phyloP scores from a whole-genome alignment of 768 basidiomycete genomes.

The Galerina marginata region DNA sequence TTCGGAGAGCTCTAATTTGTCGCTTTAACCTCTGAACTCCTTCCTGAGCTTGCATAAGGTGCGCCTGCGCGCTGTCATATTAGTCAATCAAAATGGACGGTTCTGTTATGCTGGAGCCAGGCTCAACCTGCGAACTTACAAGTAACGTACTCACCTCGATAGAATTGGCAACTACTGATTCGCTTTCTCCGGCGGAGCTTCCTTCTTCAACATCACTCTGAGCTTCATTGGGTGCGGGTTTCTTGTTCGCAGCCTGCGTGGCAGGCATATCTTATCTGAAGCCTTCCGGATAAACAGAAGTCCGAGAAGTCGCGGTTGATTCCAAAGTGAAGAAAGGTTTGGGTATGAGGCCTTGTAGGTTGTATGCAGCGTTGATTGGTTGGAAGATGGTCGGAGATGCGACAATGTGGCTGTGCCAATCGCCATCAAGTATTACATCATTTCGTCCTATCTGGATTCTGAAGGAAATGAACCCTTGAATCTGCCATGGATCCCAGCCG shows the following conservation, averaged over 20 bases:
- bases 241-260: background rate
- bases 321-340: too few relatives aligned
- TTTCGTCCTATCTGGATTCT: conserved; percentile 8
- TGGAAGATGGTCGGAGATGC: background rate
- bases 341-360: too few relatives aligned
- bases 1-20: conserved; percentile 20
- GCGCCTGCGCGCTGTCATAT: conserved; percentile 13
- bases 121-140: background rate
- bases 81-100: background rate
- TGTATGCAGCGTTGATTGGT: too few relatives aligned
- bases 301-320: too few relatives aligned
- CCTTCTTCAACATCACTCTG: background rate
- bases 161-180: background rate
- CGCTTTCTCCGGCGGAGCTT: background rate
- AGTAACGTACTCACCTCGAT: background rate
- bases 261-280: background rate
- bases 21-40: conserved; percentile 18
- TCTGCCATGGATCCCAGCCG: conserved; percentile 12
- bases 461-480: conserved; percentile 1
- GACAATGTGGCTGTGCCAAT: conserved; percentile 9
- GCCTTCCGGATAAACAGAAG: too few relatives aligned
- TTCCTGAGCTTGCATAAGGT: conserved; percentile 19
- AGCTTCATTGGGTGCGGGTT: background rate
- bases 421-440: conserved; percentile 17
- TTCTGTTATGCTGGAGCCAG: background rate